Conservation (phyloP, 495 filamentous ascomycete genomes). For the Aspergillus cavernicola region DNA sequence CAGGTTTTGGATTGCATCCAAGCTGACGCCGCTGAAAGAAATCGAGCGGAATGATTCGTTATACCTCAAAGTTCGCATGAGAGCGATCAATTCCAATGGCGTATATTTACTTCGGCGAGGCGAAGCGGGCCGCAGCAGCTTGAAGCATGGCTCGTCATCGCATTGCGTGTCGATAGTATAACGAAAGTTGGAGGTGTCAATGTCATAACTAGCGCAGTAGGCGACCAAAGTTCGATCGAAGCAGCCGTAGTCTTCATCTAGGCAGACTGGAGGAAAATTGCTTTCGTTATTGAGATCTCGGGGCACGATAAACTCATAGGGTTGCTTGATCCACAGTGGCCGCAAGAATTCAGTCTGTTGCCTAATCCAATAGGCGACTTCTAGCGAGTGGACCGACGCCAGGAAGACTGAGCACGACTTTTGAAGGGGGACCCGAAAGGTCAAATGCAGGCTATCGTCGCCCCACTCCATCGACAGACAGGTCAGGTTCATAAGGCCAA, state of each 20-base stretch:
- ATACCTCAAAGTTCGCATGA: constrained; percentile 84
- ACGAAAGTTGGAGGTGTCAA: constrained; percentile 66
- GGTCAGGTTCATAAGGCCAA: constrained; percentile 74
- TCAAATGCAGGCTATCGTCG: constrained; percentile 83
- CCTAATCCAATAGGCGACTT: constrained; percentile 71
- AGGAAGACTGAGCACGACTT: constrained; percentile 63
- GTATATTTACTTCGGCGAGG: constrained; percentile 57
- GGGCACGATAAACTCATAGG: constrained; percentile 61
- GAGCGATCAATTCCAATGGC: constrained; percentile 71
- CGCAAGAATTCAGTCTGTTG: constrained; percentile 73
- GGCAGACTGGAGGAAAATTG: constrained; percentile 56
- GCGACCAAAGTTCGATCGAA: constrained; percentile 82
- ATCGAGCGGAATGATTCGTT: constrained; percentile 86
- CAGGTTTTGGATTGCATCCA: constrained; percentile 63
- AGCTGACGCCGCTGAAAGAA: constrained; percentile 72
- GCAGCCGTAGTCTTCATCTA: constrained; percentile 72
- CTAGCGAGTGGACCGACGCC: constrained; percentile 71
- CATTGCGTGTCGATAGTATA: constrained; percentile 74
- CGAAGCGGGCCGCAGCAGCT: constrained; percentile 65
- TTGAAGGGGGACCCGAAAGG: constrained; percentile 73
- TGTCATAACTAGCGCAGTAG: constrained; percentile 75
- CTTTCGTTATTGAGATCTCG: constrained; percentile 57
- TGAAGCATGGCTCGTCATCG: constrained; percentile 79
- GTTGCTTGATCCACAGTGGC: constrained; percentile 75
- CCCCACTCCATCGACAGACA: constrained; percentile 61